Evolutionary conservation across 306 rosid species (phyloP).

Genomic region (Abrus pulchellus): DNA sequence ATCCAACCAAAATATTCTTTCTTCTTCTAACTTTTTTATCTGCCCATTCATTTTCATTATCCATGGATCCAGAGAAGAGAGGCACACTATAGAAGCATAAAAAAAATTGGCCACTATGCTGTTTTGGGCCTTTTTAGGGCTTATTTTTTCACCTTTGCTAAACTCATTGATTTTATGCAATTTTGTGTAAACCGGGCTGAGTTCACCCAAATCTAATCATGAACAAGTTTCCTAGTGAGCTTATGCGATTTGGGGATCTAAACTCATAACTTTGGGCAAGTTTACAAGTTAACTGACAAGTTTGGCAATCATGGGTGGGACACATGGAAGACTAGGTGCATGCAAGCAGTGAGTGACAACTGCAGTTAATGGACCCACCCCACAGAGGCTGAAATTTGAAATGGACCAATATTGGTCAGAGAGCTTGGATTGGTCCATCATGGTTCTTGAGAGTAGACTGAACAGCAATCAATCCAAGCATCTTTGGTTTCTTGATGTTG

Average conservation of each 20-base stretch:
- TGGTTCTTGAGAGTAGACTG: too few relatives aligned
- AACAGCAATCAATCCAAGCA: neutral
- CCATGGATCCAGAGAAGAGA: too few relatives aligned
- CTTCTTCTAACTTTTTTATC: too few relatives aligned
- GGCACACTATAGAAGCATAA: too few relatives aligned
- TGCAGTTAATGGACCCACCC: neutral
- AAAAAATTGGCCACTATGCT: too few relatives aligned
- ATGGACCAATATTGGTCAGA: neutral
- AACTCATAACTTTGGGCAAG: neutral
- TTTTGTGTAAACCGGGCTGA: neutral
- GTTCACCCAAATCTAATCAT: neutral
- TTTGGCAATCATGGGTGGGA: neutral
- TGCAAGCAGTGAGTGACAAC: neutral
- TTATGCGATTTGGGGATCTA: neutral
- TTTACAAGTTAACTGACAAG: neutral
- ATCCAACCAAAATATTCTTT: too few relatives aligned
- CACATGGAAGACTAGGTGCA: neutral
- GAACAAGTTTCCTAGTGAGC: too few relatives aligned
- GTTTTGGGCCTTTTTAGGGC: too few relatives aligned
- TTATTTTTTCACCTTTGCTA: too few relatives aligned
- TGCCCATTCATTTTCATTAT: too few relatives aligned
- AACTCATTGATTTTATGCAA: too few relatives aligned
- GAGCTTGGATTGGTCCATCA: too few relatives aligned
- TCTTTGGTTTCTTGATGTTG: neutral
- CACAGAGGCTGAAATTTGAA: neutral